phyloP scores from a whole-genome alignment of 2,329 filamentous ascomycete species.

The Neofusicoccum umdonicola region DNA sequence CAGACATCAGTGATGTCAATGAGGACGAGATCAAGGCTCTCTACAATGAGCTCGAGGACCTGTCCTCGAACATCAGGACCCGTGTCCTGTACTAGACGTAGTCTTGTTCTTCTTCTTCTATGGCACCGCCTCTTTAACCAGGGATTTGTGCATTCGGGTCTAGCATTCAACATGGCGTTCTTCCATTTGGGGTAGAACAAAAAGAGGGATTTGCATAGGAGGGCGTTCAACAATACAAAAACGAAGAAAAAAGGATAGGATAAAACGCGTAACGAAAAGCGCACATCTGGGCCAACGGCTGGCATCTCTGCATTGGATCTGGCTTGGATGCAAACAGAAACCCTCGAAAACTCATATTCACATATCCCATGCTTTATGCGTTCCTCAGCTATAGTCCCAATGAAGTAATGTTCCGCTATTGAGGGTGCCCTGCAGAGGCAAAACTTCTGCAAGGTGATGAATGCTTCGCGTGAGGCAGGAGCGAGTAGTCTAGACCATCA shows the following conservation, averaged over 20 bases:
- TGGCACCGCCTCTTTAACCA: not conserved
- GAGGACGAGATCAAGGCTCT: slow-evolving; percentile 80
- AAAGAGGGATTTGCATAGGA: slow-evolving; percentile 11
- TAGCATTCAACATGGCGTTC: slow-evolving; percentile 41
- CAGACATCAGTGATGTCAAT: slow-evolving; percentile 87
- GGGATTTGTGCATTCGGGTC: not conserved
- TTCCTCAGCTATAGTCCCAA: not conserved
- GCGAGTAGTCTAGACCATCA: no score
- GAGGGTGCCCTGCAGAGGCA: not conserved
- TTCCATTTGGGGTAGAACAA: slow-evolving; percentile 14
- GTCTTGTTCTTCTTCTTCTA: not conserved
- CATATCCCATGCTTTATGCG: not conserved
- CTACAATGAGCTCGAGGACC: slow-evolving; percentile 74
- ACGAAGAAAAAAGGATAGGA: not conserved
- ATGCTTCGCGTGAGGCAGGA: no score
- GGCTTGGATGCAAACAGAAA: not conserved
- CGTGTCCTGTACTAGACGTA: slow-evolving; percentile 45
- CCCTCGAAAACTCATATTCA: not conserved
- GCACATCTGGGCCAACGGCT: no score
- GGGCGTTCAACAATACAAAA: slow-evolving; percentile 10
- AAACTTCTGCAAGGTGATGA: no score
- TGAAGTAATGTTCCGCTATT: not conserved
- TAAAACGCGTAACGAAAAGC: not conserved
- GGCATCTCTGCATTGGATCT: not conserved
- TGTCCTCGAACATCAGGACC: slow-evolving; percentile 66